phyloP scores from a whole-genome alignment of 2,329 filamentous ascomycete species.

The Apiospora kogelbergensis region DNA sequence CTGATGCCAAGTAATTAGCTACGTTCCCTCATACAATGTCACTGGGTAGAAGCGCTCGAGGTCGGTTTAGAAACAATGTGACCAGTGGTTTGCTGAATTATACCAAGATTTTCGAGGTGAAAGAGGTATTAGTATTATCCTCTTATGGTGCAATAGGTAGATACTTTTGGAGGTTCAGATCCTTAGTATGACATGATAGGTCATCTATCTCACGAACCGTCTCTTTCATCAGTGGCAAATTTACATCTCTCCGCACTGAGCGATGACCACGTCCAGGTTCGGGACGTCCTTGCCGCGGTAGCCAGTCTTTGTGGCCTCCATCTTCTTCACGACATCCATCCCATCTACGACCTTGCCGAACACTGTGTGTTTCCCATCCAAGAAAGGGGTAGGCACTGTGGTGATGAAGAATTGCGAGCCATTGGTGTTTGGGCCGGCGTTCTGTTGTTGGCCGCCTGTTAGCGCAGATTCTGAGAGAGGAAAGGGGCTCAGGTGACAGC shows the following conservation, averaged over 20 bases:
- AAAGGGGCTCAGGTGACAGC: constrained; percentile 26
- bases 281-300: constrained; percentile 74
- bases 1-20: too few species aligned
- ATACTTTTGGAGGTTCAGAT: not conserved
- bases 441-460: constrained; percentile 47
- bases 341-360: constrained; percentile 90
- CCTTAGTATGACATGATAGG: not conserved
- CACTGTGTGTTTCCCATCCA: constrained; percentile 93
- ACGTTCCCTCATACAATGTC: too few species aligned
- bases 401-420: constrained; percentile 98
- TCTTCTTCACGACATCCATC: constrained; percentile 87
- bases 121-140: not conserved
- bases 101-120: not conserved
- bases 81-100: not conserved
- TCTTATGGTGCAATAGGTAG: not conserved
- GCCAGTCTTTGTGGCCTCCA: constrained; percentile 86
- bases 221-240: not conserved
- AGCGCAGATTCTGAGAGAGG: not conserved
- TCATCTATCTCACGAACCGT: not conserved
- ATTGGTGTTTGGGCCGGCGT: constrained; percentile 89
- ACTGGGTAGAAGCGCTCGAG: too few species aligned
- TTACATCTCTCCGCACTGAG: constrained; percentile 92
- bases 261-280: constrained; percentile 78
- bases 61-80: too few species aligned
- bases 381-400: constrained; percentile 79